These are phyloP conservation scores for Amphichorda felina DNA, from an alignment of 2,329 filamentous ascomycete genomes.

Conservation along the genomic window DNA sequence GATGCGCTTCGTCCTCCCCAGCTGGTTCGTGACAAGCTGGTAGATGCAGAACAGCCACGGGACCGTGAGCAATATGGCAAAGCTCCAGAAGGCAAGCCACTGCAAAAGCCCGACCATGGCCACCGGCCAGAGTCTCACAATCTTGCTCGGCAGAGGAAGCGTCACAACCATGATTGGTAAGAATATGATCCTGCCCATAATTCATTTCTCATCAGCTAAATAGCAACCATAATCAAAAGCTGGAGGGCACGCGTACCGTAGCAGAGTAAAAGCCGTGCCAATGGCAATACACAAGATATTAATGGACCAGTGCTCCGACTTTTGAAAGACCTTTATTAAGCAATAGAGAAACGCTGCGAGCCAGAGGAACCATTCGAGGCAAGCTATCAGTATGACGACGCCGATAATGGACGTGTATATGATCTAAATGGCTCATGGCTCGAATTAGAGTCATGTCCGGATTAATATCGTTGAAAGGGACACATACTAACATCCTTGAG, in stretches of 20 bases:
- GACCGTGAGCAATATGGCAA: constrained; percentile 70
- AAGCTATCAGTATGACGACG: constrained; percentile 68
- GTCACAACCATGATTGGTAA: no score
- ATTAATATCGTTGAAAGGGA: not conserved
- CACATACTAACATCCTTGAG: constrained; percentile 24
- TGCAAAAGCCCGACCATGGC: no score
- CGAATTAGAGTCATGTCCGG: no score
- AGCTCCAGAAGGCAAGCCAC: no score
- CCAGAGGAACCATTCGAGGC: constrained; percentile 92
- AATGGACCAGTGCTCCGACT: constrained; percentile 83
- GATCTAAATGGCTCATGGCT: constrained; percentile 41
- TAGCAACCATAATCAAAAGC: no score
- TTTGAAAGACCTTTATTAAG: constrained; percentile 73
- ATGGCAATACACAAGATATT: no score
- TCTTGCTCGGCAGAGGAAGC: no score
- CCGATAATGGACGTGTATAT: constrained; percentile 75
- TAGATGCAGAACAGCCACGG: constrained; percentile 93
- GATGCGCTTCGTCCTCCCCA: constrained; percentile 72
- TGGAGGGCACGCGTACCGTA: no score
- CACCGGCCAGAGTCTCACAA: no score
- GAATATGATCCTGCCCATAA: no score
- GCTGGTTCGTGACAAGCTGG: constrained; percentile 74
- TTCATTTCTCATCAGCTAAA: no score
- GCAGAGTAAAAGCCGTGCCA: no score
- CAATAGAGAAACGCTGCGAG: constrained; percentile 91